Evolutionary conservation across 2,329 filamentous ascomycete genomes (phyloP).

Genomic region (Cryoendolithus antarcticus): DNA sequence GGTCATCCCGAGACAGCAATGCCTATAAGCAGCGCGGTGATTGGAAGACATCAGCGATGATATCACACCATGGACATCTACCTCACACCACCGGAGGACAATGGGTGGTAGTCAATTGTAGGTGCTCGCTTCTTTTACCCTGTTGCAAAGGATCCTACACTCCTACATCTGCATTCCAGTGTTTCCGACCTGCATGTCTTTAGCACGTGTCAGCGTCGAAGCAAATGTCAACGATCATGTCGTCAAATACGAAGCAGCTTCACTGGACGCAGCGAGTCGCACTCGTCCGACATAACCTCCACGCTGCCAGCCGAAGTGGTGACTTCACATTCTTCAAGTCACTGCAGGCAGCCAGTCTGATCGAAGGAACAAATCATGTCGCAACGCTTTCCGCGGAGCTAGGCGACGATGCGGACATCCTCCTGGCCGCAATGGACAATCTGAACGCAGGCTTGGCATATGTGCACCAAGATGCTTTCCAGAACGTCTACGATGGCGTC

Average conservation of each 20-base stretch:
- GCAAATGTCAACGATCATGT: conserved; percentile 8
- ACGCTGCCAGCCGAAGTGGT: conserved; percentile 30
- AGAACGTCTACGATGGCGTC: conserved; percentile 31
- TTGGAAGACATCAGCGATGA: too few relatives aligned
- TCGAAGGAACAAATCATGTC: conserved; percentile 34
- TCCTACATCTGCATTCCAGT: too few relatives aligned
- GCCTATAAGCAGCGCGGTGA: too few relatives aligned
- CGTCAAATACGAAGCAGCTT: conserved; percentile 19
- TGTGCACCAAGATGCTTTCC: conserved; percentile 35
- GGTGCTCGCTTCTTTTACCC: too few relatives aligned
- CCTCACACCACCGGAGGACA: too few relatives aligned
- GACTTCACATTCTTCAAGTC: conserved; percentile 37
- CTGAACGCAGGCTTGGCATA: conserved; percentile 34
- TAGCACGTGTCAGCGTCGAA: too few relatives aligned
- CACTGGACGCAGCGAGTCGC: conserved; percentile 36
- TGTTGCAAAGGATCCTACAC: too few relatives aligned
- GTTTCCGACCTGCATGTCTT: too few relatives aligned
- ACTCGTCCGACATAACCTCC: conserved; percentile 33
- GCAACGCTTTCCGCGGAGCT: conserved; percentile 29
- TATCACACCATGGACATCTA: too few relatives aligned
- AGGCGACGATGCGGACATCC: conserved; percentile 30
- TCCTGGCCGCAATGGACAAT: conserved; percentile 34
- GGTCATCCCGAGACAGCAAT: too few relatives aligned
- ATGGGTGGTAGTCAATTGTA: too few relatives aligned
- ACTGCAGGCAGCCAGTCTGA: conserved; percentile 31